These are phyloP conservation scores for Chaetomidium leptoderma DNA, from an alignment of 495 filamentous ascomycete genomes.

Conservation along the genomic window DNA sequence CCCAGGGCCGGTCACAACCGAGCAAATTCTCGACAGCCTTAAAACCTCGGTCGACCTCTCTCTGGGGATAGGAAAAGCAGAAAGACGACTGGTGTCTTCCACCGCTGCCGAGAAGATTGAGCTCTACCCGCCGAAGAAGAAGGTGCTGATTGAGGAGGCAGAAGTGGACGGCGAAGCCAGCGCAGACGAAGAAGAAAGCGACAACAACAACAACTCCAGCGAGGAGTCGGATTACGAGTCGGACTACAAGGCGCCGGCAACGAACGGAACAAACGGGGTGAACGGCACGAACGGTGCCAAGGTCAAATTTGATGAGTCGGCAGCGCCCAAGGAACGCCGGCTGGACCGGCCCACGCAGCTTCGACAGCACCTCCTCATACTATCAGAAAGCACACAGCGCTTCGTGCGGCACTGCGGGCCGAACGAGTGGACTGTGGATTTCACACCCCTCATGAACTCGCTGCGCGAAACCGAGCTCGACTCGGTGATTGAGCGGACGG, in stretches of 20 bases:
- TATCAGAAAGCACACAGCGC: constrained; percentile 64
- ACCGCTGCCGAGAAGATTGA: constrained; percentile 40
- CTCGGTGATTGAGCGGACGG: constrained; percentile 66
- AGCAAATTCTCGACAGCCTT: constrained; percentile 44
- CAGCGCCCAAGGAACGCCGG: constrained; percentile 35
- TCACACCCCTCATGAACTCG: constrained; percentile 59
- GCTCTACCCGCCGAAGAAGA: constrained; percentile 39
- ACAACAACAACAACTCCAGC: constrained; percentile 38
- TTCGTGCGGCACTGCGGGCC: constrained; percentile 62
- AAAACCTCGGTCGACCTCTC: constrained; percentile 38
- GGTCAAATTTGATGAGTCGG: constrained; percentile 31
- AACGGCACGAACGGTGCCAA: constrained; percentile 29
- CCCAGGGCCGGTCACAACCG: constrained; percentile 37
- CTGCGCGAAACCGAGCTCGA: constrained; percentile 74
- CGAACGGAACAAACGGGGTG: constrained; percentile 33
- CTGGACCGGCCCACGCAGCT: constrained; percentile 58
- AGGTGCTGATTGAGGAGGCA: constrained; percentile 39
- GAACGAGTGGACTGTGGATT: constrained; percentile 78
- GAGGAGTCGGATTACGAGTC: constrained; percentile 35
- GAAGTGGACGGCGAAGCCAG: constrained; percentile 32
- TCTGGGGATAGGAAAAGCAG: constrained; percentile 46
- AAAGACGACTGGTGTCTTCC: constrained; percentile 37
- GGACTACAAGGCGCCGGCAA: constrained; percentile 25
- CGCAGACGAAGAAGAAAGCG: constrained; percentile 39
- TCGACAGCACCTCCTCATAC: constrained; percentile 65